Evolutionary conservation across 805 yeast species (phyloP).

Genomic region (Peterozyma toletana): DNA sequence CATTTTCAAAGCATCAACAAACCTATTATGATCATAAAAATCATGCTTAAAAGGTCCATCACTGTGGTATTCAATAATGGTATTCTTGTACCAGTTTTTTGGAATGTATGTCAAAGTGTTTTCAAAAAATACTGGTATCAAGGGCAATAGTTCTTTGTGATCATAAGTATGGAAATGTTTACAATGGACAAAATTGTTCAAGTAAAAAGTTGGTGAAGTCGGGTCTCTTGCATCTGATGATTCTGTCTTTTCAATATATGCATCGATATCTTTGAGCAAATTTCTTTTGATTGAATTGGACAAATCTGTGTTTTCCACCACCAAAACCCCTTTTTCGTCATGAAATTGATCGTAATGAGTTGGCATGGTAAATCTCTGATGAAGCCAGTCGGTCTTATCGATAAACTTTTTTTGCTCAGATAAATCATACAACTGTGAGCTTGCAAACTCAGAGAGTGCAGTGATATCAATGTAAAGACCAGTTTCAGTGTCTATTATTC

Average conservation of each 20-base stretch:
- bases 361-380: slow-evolving; percentile 3
- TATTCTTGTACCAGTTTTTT: slow-evolving; percentile 5
- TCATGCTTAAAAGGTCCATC: background rate
- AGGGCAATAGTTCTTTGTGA: slow-evolving; percentile 35
- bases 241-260: background rate
- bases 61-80: slow-evolving; percentile 5
- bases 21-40: slow-evolving; percentile 2
- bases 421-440: slow-evolving; percentile 1
- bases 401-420: slow-evolving; percentile 1
- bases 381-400: slow-evolving; percentile 4
- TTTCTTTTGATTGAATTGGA: background rate
- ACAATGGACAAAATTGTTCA: slow-evolving; percentile 5
- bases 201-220: slow-evolving; percentile 1
- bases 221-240: background rate
- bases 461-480: slow-evolving; percentile 60
- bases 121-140: slow-evolving; percentile 36
- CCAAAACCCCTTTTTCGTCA: background rate
- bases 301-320: background rate
- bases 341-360: slow-evolving; percentile 1
- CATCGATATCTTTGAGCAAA: slow-evolving; percentile 2
- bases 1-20: background rate
- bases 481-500: slow-evolving; percentile 53
- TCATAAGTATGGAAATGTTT: slow-evolving; percentile 8
- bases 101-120: slow-evolving; percentile 5
- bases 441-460: slow-evolving; percentile 32